phyloP scores from a whole-genome alignment of 306 rosid species.

The Begonia loranthoides region DNA sequence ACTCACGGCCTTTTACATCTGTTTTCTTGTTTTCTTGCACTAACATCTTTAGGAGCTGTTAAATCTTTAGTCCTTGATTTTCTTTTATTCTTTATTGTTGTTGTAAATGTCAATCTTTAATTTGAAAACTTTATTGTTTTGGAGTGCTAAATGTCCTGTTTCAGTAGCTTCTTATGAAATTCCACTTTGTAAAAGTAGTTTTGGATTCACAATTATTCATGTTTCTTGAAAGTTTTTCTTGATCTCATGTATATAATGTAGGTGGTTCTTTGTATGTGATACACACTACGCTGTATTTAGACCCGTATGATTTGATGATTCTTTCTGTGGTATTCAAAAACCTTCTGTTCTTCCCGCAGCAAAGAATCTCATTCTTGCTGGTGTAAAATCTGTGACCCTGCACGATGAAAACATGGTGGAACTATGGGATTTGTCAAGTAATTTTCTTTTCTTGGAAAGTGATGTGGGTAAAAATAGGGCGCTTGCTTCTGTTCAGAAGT shows the following conservation, averaged over 20 bases:
- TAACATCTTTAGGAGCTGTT: too few species aligned
- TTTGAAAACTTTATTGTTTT: too few species aligned
- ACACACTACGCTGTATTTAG: neutral
- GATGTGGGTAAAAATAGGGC: conserved; percentile 78
- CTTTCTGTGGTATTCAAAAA: conserved; percentile 8
- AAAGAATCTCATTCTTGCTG: conserved; percentile 87
- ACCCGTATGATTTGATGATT: neutral
- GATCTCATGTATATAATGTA: neutral
- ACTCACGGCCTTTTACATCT: too few species aligned
- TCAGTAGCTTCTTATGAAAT: too few species aligned
- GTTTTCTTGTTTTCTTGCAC: too few species aligned
- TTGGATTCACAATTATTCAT: too few species aligned
- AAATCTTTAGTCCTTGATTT: neutral
- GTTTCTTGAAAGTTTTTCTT: too few species aligned
- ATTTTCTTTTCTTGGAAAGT: conserved; percentile 50
- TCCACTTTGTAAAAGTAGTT: too few species aligned
- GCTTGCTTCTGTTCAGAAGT: conserved; percentile 58
- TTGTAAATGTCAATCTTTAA: neutral
- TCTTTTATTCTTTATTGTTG: neutral
- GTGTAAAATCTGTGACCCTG: conserved; percentile 80
- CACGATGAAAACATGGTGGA: conserved; percentile 74
- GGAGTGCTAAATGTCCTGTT: too few species aligned
- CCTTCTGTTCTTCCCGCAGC: conserved; percentile 41
- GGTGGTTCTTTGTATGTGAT: neutral
- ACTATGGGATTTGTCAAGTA: conserved; percentile 76